Evolutionary conservation across 1,139 yeast genomes (phyloP).

Genomic region (Meyerozyma guilliermondii): DNA sequence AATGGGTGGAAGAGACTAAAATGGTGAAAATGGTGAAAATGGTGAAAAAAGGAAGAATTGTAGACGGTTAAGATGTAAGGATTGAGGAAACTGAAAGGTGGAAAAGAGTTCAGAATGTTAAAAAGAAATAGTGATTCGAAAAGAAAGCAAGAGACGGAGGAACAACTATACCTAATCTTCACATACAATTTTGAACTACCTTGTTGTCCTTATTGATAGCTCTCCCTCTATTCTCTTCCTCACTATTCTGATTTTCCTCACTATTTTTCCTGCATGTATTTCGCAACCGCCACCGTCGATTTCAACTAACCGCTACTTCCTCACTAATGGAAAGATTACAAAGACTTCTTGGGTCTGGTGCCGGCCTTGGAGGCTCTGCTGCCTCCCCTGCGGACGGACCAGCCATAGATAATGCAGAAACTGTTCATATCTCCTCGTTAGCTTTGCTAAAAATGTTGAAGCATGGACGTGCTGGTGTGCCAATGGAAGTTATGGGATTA

Average conservation of each 20-base stretch:
- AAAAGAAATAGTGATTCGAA: too few relatives aligned
- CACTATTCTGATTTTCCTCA: too few relatives aligned
- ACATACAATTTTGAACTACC: too few relatives aligned
- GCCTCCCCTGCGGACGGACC: conserved; percentile 62
- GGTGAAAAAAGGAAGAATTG: too few relatives aligned
- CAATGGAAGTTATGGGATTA: conserved; percentile 99
- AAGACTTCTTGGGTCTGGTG: conserved; percentile 60
- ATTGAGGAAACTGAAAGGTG: too few relatives aligned
- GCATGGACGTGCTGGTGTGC: conserved; percentile 99
- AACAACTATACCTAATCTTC: too few relatives aligned
- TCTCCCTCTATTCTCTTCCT: too few relatives aligned
- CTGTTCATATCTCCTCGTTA: conserved; percentile 91
- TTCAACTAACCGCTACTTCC: neutral
- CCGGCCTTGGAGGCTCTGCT: conserved; percentile 48
- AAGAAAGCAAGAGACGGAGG: too few relatives aligned
- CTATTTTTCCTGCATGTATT: neutral
- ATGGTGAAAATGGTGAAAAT: neutral
- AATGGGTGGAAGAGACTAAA: neutral
- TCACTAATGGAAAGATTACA: conserved; percentile 66
- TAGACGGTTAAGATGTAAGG: too few relatives aligned
- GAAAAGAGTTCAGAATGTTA: too few relatives aligned
- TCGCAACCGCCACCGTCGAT: neutral
- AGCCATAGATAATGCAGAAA: conserved; percentile 90
- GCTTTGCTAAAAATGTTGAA: conserved; percentile 95
- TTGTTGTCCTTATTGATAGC: neutral